phyloP scores from a whole-genome alignment of 2,329 filamentous ascomycete species.

The Penicillium hesseltinei region DNA sequence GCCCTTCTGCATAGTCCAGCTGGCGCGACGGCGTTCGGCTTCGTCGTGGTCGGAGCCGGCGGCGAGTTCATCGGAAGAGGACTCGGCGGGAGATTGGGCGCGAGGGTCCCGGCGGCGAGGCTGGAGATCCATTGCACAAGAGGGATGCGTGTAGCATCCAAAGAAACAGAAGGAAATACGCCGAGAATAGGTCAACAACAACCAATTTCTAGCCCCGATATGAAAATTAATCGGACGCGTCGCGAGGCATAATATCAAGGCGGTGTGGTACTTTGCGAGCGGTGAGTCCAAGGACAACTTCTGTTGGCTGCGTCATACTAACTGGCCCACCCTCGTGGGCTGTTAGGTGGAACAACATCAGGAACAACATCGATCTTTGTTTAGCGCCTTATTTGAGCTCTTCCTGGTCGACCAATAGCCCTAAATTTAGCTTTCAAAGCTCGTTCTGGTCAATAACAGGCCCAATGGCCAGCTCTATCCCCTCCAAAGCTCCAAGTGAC shows the following conservation, averaged over 20 bases:
- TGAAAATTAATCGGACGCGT: slow-evolving; percentile 7
- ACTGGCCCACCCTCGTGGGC: neutral
- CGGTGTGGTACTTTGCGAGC: neutral
- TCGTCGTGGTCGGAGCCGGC: slow-evolving; percentile 37
- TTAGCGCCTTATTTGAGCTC: neutral
- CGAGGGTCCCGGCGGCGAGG: slow-evolving; percentile 33
- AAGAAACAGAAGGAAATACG: slow-evolving; percentile 9
- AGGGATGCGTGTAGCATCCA: neutral
- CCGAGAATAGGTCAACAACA: neutral
- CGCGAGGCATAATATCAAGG: neutral
- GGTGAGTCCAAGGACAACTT: neutral
- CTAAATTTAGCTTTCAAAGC: neutral
- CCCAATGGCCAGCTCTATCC: slow-evolving; percentile 18
- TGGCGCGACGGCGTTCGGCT: slow-evolving; percentile 35
- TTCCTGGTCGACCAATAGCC: neutral
- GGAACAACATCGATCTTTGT: neutral
- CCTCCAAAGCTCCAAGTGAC: slow-evolving; percentile 48
- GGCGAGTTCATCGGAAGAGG: slow-evolving; percentile 43
- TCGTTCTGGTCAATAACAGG: neutral
- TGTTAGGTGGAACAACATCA: neutral
- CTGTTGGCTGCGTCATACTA: slow-evolving; percentile 1
- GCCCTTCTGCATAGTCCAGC: slow-evolving; percentile 34
- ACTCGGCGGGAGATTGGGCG: slow-evolving; percentile 30
- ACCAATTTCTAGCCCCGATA: neutral
- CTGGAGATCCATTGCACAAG: slow-evolving; percentile 29